Percentiles rank a stretch among this genome's conserved stretches.
Evolutionary conservation across 148 eudicot species (phyloP).

Genomic region (Drosera capensis): DNA sequence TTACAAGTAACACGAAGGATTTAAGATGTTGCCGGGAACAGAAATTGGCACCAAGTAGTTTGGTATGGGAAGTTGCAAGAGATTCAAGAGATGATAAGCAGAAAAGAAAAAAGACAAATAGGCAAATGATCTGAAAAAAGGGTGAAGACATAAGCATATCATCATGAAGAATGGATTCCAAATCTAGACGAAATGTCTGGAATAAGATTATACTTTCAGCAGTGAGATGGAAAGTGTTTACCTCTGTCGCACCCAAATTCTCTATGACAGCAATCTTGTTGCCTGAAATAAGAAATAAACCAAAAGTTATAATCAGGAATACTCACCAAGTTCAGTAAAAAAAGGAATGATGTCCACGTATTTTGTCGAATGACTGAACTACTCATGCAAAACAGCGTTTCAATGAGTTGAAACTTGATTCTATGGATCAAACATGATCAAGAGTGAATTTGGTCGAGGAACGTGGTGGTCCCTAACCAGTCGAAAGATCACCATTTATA

Average conservation of each 20-base stretch:
- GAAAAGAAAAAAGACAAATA: no score
- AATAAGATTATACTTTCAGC: not conserved
- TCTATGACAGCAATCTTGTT: constrained; percentile 87
- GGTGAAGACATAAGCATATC: no score
- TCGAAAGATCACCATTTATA: no score
- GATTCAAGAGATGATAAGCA: no score
- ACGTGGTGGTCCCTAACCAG: no score
- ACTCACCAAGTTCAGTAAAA: not conserved
- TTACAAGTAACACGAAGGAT: not conserved
- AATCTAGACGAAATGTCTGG: no score
- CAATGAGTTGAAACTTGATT: no score
- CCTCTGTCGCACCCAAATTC: constrained; percentile 90
- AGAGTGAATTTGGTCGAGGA: no score
- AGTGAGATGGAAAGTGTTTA: constrained; percentile 7
- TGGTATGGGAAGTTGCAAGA: not conserved
- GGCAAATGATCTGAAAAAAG: not conserved
- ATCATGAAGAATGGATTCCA: no score
- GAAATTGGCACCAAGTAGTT: not conserved
- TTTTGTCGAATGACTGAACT: no score
- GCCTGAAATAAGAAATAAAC: constrained; percentile 25
- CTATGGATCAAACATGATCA: no score
- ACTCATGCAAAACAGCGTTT: no score
- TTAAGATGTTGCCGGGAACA: not conserved
- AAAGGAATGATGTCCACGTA: not conserved
- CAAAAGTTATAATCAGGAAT: not conserved